Conservation (phyloP, 2,329 filamentous ascomycete genomes). For the Pseudogymnoascus sp. region DNA sequence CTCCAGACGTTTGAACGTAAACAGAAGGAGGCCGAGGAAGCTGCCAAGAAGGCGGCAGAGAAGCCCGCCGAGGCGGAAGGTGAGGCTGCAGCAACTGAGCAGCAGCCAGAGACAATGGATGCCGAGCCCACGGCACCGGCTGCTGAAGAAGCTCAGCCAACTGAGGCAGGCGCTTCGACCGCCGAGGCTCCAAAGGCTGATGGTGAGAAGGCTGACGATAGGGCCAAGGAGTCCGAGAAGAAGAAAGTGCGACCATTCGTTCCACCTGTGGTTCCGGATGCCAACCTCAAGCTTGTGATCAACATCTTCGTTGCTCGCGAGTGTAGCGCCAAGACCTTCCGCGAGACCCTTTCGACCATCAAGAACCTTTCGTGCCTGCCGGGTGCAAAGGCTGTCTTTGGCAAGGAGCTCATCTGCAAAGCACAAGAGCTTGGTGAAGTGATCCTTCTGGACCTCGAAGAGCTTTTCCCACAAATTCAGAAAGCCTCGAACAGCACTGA, state of each 20-base stretch:
- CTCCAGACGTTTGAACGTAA: conserved; percentile 75
- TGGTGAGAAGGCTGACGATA: conserved; percentile 17
- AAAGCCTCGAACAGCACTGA: conserved; percentile 84
- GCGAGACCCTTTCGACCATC: conserved; percentile 96
- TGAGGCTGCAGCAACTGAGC: conserved; percentile 17
- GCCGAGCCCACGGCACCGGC: conserved; percentile 22
- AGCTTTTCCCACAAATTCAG: conserved; percentile 77
- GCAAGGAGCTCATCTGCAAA: conserved; percentile 83
- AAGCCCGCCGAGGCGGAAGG: conserved; percentile 27
- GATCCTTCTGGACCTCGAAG: conserved; percentile 76
- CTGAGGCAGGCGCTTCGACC: conserved; percentile 16
- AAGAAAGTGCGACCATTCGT: conserved; percentile 50
- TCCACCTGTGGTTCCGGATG: conserved; percentile 76
- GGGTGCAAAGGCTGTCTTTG: conserved; percentile 80
- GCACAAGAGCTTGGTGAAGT: conserved; percentile 76
- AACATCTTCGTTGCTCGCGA: conserved; percentile 94
- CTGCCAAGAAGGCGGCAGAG: conserved; percentile 38
- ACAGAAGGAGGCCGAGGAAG: conserved; percentile 63
- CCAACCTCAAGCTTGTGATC: conserved; percentile 88
- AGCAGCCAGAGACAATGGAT: conserved; percentile 3
- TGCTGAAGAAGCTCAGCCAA: neutral
- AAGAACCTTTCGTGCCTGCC: conserved; percentile 94
- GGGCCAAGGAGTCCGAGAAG: conserved; percentile 24
- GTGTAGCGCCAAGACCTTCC: conserved; percentile 95
- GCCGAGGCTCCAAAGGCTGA: conserved; percentile 14